Evolutionary conservation across 805 yeast species (phyloP), one percentile per base, ranked within the genome.

Genomic region (Candida alai): DNA sequence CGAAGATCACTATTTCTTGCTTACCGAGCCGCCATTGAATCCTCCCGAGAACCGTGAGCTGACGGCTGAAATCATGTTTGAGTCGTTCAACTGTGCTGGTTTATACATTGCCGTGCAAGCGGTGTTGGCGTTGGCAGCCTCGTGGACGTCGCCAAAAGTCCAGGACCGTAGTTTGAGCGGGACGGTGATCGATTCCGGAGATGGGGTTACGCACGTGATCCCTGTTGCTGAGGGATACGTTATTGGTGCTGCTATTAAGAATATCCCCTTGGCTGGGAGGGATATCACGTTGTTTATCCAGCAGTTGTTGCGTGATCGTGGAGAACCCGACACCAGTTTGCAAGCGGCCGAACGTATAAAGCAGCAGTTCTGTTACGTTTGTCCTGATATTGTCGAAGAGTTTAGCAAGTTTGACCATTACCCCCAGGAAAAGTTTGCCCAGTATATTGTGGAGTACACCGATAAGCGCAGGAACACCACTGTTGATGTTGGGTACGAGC

Each of bases 1-100:
- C 11, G 99, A 93, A 60, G 99, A 93, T 62, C 99, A 93, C 56
- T 88, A 86, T 56, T 93, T 93, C 62, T 68, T 93, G 37, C 66
- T 93, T 48, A 93, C 99, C 33, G 99, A 93, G 65, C 99, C 99
- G 8, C 99, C 99, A 15, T 75, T 93, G 47, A 93, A 93, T 55
- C 97, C 99, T n/a, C 99, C 99, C 5, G 99, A 93, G 68, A 93
- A 93, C 63, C 84, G 99, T 67, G 98, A 93, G 60, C 87, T 86
- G 58, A 88, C 96, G 1, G 99, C 99, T 9, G 99, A 93, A 60
- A 93, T 93, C 56, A 93, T 93, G 94, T 93, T 93, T 65, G 99
- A 93, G 67, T 80, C 95, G 13, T 93, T 93, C 74, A 93, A 93
- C 60, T 93, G 99, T 66, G 97, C 97, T 12, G 99, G 99, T 40